Evolutionary conservation across 192 early-diverging fungal species (phyloP), one percentile per base, ranked within the genome.

Genomic region (Gryganskiella cystojenkinii): DNA sequence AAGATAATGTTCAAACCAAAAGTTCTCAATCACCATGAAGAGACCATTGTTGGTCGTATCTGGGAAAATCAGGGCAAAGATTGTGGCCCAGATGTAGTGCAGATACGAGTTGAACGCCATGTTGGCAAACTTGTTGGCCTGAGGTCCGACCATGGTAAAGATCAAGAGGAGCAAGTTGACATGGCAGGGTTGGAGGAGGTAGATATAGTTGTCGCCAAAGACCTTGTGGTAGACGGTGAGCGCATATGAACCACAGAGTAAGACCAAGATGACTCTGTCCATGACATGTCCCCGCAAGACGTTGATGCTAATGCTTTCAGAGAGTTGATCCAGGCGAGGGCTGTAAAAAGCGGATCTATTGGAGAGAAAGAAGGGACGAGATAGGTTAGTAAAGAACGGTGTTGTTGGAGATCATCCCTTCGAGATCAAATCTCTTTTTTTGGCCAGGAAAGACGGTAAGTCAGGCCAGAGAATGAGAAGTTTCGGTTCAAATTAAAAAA

Each of bases 141-240:
- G 79, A 14, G 80, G 80, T 42, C 74, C 83, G 33, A 71, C 53
- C 82, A 87, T 80, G 10, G 69, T 81, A 22, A 83, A 52, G 49
- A 87, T 70, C 30, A 88, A 42, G 19, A 85, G 27, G 8, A 82
- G 53, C 19, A 81, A 44, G 49, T 81, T 86, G 67, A 88, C 78
- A 66, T 88, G 87, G 61, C 87, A 88, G 10, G 87, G 87, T 47
- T 88, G 87, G 9, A 88, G 79, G 53, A 88, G 67, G 55, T 83
- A 88, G 44, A 86, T 42, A 30, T 67, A 64, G 30, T 80, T 86
- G 45, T 71, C 70, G 11, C 82, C 74, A 47, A 82, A 73, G 37
- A 83, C 51, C 43, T 88, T 88, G 56, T 88, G 87, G 19, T 68
- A 64, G 27, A 78, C 58, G 3, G 85, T 85, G 19, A 85, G 56